Evolutionary conservation across 495 filamentous ascomycete genomes (phyloP).

Genomic region (Astrocystis sublimbata): DNA sequence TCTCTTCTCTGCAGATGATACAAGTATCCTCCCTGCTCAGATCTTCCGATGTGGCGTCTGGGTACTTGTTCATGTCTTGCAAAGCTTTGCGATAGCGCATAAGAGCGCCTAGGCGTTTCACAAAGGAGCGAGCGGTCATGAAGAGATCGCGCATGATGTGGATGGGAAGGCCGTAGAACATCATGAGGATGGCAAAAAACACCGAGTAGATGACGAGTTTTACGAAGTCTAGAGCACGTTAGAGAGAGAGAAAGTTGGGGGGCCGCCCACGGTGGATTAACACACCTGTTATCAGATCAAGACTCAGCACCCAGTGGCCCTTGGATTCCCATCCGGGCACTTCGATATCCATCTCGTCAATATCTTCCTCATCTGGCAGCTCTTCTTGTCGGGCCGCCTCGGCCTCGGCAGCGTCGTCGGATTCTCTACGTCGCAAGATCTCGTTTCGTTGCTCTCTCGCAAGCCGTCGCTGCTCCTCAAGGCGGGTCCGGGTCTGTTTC

Average conservation of each 20-base stretch:
- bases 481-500: conserved; percentile 64
- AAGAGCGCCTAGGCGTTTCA: conserved; percentile 83
- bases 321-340: conserved; percentile 97
- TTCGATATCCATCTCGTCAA: conserved; percentile 92
- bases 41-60: conserved; percentile 88
- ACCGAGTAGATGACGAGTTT: conserved; percentile 85
- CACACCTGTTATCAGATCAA: conserved; percentile 81
- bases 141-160: conserved; percentile 96
- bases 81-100: conserved; percentile 85
- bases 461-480: conserved; percentile 61
- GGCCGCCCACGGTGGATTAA: background rate
- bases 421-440: conserved; percentile 62
- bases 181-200: conserved; percentile 91
- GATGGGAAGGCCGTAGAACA: conserved; percentile 91
- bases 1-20: conserved; percentile 96
- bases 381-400: conserved; percentile 47
- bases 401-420: conserved; percentile 44
- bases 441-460: conserved; percentile 61
- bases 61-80: conserved; percentile 86
- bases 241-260: conserved; percentile 9
- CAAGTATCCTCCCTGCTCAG: conserved; percentile 84
- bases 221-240: conserved; percentile 66
- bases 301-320: conserved; percentile 85
- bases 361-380: conserved; percentile 68
- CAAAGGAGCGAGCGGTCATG: conserved; percentile 87